Evolutionary conservation across 306 rosid genomes (phyloP).

Genomic region (Cucurbita moschata): DNA sequence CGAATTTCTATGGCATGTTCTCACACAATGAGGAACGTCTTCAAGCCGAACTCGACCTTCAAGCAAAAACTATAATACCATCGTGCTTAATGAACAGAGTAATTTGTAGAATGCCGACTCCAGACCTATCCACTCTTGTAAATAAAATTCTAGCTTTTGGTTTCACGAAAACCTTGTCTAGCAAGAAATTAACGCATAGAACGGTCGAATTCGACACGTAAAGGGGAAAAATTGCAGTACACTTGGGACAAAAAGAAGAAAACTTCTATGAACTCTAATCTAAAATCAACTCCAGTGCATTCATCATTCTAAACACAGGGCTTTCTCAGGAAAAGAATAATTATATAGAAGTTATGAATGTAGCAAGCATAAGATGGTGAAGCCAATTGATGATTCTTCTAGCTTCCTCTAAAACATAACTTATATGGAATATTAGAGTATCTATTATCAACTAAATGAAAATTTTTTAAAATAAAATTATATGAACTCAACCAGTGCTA

Average conservation of each 20-base stretch:
- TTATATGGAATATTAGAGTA: not conserved
- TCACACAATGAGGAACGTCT: not conserved
- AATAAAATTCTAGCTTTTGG: not conserved
- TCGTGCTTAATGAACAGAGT: not conserved
- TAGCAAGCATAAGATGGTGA: not conserved
- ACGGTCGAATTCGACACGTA: not conserved
- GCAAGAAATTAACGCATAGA: not conserved
- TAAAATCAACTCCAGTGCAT: not conserved
- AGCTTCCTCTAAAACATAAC: not conserved
- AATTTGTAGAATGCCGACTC: not conserved
- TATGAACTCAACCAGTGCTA: conserved; percentile 44
- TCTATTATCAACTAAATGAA: not conserved
- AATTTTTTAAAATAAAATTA: not conserved
- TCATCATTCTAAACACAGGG: not conserved
- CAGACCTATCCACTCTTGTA: not conserved
- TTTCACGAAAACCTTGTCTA: not conserved
- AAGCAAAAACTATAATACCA: not conserved
- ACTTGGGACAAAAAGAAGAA: not conserved
- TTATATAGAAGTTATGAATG: not conserved
- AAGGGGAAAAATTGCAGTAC: not conserved
- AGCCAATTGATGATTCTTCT: not conserved
- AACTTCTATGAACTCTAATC: not conserved
- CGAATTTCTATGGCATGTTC: too few species aligned
- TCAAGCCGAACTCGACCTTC: not conserved
- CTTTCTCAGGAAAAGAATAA: not conserved